phyloP scores from a whole-genome alignment of 768 basidiomycete genomes.

The Psilocybe cubensis region DNA sequence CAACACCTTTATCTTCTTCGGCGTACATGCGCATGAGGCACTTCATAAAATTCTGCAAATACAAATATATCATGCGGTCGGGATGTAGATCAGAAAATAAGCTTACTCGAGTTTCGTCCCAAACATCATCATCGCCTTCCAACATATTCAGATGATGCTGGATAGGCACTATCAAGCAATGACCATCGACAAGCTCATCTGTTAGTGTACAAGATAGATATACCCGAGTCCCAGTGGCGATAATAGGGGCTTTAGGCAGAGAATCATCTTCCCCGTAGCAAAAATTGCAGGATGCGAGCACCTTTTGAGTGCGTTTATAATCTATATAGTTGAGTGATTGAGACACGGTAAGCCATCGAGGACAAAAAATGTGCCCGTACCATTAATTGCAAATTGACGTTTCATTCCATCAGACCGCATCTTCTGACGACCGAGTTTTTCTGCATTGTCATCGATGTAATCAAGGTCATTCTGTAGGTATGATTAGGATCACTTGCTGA shows the following conservation, averaged over 20 bases:
- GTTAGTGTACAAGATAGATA: slow-evolving; percentile 90
- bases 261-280: slow-evolving; percentile 95
- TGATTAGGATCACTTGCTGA: neutral
- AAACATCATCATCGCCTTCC: slow-evolving; percentile 95
- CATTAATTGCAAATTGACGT: slow-evolving; percentile 94
- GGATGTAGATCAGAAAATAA: neutral
- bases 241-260: slow-evolving; percentile 82
- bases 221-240: slow-evolving; percentile 88
- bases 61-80: neutral
- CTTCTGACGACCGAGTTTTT: slow-evolving; percentile 88
- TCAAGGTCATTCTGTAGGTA: slow-evolving; percentile 78
- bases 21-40: slow-evolving; percentile 95
- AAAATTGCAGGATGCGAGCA: slow-evolving; percentile 80
- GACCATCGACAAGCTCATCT: slow-evolving; percentile 90
- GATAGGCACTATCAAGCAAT: slow-evolving; percentile 94
- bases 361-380: slow-evolving; percentile 43
- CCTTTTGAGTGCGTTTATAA: slow-evolving; percentile 94
- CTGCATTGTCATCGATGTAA: slow-evolving; percentile 97
- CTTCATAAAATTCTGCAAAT: slow-evolving; percentile 76
- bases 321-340: slow-evolving; percentile 53
- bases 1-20: slow-evolving; percentile 89
- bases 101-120: slow-evolving; percentile 93
- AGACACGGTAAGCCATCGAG: neutral
- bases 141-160: slow-evolving; percentile 91
- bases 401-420: slow-evolving; percentile 98